phyloP scores from a whole-genome alignment of 352 stramenopile genomes.

The Phytopythium helicoides region DNA sequence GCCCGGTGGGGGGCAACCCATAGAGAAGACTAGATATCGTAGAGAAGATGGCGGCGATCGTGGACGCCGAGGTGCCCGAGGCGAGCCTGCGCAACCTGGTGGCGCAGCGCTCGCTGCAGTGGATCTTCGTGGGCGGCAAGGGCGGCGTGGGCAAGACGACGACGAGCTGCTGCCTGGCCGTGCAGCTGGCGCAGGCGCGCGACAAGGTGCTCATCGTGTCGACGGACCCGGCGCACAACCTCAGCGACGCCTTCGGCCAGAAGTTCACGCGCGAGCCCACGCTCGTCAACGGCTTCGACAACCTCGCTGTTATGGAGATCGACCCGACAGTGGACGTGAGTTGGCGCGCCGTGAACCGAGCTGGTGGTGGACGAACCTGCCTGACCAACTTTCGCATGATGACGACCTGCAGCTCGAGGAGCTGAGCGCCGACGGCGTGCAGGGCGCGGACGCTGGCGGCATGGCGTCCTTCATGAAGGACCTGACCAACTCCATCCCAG shows the following conservation, averaged over 20 bases:
- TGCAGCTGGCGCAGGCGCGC: constrained; percentile 88
- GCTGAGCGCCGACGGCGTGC: constrained; percentile 76
- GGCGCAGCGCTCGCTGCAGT: constrained; percentile 86
- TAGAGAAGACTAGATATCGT: not conserved
- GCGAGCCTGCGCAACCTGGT: constrained; percentile 90
- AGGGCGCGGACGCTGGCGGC: constrained; percentile 68
- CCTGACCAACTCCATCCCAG: constrained; percentile 97
- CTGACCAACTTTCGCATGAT: not conserved
- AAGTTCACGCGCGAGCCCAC: constrained; percentile 98
- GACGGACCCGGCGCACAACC: constrained; percentile 99
- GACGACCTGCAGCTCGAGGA: constrained; percentile 89
- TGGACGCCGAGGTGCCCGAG: constrained; percentile 67
- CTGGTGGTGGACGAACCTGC: too few relatives aligned
- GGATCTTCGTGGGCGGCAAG: constrained; percentile 96
- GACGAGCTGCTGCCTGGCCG: constrained; percentile 97
- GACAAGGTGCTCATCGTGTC: constrained; percentile 98
- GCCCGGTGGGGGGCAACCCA: too few relatives aligned
- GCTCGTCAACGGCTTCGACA: constrained; percentile 97
- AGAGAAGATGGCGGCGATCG: not conserved
- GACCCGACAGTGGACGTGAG: constrained; percentile 89
- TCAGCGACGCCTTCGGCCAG: constrained; percentile 98
- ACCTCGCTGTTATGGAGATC: constrained; percentile 99
- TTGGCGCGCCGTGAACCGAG: too few relatives aligned
- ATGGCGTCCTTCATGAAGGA: constrained; percentile 96
- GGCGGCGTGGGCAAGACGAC: constrained; percentile 96